phyloP scores from a whole-genome alignment of 1,284 basidiomycete species.

The Cutaneotrichosporon mucoides region DNA sequence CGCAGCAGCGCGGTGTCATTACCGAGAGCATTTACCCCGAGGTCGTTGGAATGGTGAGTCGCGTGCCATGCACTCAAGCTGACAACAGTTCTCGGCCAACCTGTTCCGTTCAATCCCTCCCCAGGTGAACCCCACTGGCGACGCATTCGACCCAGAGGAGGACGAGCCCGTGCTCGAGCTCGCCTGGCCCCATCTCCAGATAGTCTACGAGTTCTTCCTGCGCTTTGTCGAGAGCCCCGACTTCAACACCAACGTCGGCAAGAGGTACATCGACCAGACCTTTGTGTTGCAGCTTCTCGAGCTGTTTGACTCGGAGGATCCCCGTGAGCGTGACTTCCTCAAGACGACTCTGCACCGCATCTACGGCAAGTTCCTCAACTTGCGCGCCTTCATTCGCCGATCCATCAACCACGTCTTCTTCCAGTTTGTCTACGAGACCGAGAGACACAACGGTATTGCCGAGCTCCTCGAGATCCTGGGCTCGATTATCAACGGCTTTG shows the following conservation, averaged over 20 bases:
- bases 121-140: slow-evolving; percentile 94
- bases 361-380: slow-evolving; percentile 98
- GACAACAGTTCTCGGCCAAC: slow-evolving; percentile 81
- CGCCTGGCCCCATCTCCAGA: slow-evolving; percentile 98
- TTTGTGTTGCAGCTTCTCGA: slow-evolving; percentile 97
- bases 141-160: slow-evolving; percentile 99
- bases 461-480: slow-evolving; percentile 97
- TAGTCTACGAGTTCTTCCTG: slow-evolving; percentile 99
- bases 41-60: slow-evolving; percentile 90
- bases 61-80: slow-evolving; percentile 1
- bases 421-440: slow-evolving; percentile 98
- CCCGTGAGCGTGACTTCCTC: slow-evolving; percentile 96
- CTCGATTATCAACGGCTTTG: slow-evolving; percentile 99
- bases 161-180: slow-evolving; percentile 98
- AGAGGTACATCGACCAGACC: slow-evolving; percentile 93
- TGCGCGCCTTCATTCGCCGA: slow-evolving; percentile 96
- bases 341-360: slow-evolving; percentile 99
- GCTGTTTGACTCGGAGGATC: slow-evolving; percentile 98
- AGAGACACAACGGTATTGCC: slow-evolving; percentile 98
- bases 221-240: slow-evolving; percentile 97
- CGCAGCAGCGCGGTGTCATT: slow-evolving; percentile 91
- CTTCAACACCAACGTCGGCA: slow-evolving; percentile 97
- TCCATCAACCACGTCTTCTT: slow-evolving; percentile 99
- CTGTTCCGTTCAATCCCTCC: slow-evolving; percentile 99
- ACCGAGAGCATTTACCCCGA: slow-evolving; percentile 98